Percentiles rank a stretch among this genome's conserved stretches.
phyloP scores from a whole-genome alignment of 2,329 filamentous ascomycete species.

The Pezizomycotina sp. region DNA sequence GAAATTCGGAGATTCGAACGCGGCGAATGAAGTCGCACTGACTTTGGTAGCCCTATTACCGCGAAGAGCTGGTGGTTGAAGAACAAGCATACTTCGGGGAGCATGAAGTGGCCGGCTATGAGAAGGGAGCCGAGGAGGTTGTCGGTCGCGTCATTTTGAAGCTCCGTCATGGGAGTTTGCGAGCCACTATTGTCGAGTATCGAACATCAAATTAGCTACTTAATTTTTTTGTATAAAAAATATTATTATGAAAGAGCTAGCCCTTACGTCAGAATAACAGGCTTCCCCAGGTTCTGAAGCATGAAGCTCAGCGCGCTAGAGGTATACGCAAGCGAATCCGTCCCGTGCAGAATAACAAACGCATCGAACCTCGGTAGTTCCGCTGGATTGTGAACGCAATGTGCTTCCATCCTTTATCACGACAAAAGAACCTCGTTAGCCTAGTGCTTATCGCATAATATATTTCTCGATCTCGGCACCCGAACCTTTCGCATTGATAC shows the following conservation, averaged over 20 bases:
- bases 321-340: conserved; percentile 77
- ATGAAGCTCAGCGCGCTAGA: conserved; percentile 85
- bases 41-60: conserved; percentile 81
- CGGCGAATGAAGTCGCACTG: conserved; percentile 69
- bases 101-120: conserved; percentile 79
- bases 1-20: conserved; percentile 77
- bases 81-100: conserved; percentile 84
- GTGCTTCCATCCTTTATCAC: conserved; percentile 52
- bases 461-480: conserved; percentile 63
- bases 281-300: conserved; percentile 78
- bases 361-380: conserved; percentile 81
- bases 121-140: conserved; percentile 79
- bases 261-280: conserved; percentile 57
- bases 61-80: conserved; percentile 84
- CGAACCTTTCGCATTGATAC: conserved; percentile 75
- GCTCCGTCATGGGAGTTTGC: conserved; percentile 71
- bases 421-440: neutral
- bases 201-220: neutral
- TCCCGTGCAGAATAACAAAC: conserved; percentile 81
- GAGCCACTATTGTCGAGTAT: conserved; percentile 34
- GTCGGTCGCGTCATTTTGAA: conserved; percentile 81
- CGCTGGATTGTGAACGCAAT: conserved; percentile 61
- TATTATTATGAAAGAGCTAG: conserved; percentile 2
- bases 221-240: conserved; percentile 26
- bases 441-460: too few relatives aligned